Evolutionary conservation across 768 basidiomycete species (phyloP).

Genomic region (Chalciporus sphaerocephalus): DNA sequence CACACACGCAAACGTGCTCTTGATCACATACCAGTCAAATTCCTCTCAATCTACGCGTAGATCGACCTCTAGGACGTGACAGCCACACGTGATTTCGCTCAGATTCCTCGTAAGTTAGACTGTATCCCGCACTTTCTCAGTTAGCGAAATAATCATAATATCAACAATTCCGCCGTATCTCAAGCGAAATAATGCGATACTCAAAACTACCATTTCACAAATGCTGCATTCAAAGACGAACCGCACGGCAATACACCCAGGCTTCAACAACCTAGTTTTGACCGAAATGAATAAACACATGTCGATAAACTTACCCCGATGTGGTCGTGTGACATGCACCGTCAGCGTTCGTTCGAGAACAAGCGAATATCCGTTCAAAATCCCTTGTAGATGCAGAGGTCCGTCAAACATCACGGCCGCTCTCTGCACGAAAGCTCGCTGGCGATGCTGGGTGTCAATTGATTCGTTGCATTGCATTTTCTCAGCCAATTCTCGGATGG

Average conservation of each 20-base stretch:
- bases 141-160: conserved; percentile 41
- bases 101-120: conserved; percentile 49
- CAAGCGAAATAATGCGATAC: conserved; percentile 9
- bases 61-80: conserved; percentile 52
- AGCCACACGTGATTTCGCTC: conserved; percentile 51
- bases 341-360: conserved; percentile 5
- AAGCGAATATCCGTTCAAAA: conserved; percentile 51
- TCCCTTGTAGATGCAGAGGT: conserved; percentile 47
- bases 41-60: conserved; percentile 48
- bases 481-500: conserved; percentile 62
- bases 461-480: conserved; percentile 61
- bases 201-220: conserved; percentile 21
- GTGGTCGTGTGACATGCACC: conserved; percentile 10
- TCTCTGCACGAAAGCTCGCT: conserved; percentile 60
- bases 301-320: background rate
- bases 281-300: conserved; percentile 10
- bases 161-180: conserved; percentile 45
- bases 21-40: conserved; percentile 39
- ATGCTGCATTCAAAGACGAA: conserved; percentile 62
- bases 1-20: no score
- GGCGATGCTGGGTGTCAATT: conserved; percentile 71
- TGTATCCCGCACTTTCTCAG: conserved; percentile 35
- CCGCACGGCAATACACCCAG: conserved; percentile 53
- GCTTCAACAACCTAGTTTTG: conserved; percentile 38
- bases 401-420: conserved; percentile 52